Percentiles rank a stretch among this genome's conserved stretches.
Evolutionary conservation across 2,329 filamentous ascomycete species (phyloP).

Genomic region (Triangularia setosa): DNA sequence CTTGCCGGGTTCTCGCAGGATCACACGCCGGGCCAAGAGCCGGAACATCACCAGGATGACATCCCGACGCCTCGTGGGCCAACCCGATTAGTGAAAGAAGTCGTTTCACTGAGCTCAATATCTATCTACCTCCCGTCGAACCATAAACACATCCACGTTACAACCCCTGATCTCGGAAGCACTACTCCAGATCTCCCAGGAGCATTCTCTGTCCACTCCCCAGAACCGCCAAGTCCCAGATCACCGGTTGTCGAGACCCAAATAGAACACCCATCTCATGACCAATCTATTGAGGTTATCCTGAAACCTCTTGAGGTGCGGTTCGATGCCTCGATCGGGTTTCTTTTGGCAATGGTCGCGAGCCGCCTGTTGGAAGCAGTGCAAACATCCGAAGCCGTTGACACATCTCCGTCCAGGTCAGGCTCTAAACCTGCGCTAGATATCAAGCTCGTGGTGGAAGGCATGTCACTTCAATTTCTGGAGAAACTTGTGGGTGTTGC

Average conservation of each 20-base stretch:
- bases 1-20: background rate
- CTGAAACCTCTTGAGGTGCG: conserved; percentile 50
- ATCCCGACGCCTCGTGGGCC: conserved; percentile 49
- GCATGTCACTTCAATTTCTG: conserved; percentile 53
- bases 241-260: conserved; percentile 12
- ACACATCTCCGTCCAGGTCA: conserved; percentile 11
- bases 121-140: conserved; percentile 52
- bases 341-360: conserved; percentile 50
- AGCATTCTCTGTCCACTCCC: conserved; percentile 52
- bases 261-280: conserved; percentile 27
- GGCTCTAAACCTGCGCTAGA: conserved; percentile 30
- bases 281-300: conserved; percentile 43
- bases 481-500: conserved; percentile 51
- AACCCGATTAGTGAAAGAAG: conserved; percentile 53
- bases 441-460: conserved; percentile 44
- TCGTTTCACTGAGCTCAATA: conserved; percentile 47
- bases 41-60: conserved; percentile 35
- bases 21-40: conserved; percentile 2
- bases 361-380: conserved; percentile 46
- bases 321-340: conserved; percentile 56
- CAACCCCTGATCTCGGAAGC: conserved; percentile 29
- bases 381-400: conserved; percentile 26
- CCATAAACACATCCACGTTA: conserved; percentile 42
- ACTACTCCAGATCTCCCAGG: conserved; percentile 55
- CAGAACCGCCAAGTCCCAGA: conserved; percentile 29